Evolutionary conservation across 2,329 filamentous ascomycete genomes (phyloP).

Genomic region (Diplodia intermedia): DNA sequence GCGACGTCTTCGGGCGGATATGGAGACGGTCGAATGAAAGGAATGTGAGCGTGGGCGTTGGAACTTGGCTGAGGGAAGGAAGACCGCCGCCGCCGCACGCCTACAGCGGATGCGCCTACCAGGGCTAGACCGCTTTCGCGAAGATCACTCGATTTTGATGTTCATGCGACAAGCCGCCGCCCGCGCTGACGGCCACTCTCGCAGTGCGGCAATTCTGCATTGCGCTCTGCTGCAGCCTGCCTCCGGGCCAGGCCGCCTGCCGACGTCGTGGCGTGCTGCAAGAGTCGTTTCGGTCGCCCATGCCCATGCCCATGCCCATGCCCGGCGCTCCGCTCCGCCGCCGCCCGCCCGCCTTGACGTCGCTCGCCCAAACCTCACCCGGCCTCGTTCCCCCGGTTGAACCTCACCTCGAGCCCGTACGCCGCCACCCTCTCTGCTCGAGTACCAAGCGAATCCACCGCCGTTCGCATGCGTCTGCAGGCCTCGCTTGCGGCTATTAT

Average conservation of each 20-base stretch:
- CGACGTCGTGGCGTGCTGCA: slow-evolving; percentile 26
- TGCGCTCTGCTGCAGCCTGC: slow-evolving; percentile 3
- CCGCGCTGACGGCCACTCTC: slow-evolving; percentile 8
- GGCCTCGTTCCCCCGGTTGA: neutral
- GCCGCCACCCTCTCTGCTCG: neutral
- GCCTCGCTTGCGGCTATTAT: neutral
- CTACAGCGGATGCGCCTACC: slow-evolving; percentile 25
- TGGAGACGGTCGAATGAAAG: slow-evolving; percentile 27
- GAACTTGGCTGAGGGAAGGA: slow-evolving; percentile 30
- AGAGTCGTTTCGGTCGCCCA: slow-evolving; percentile 24
- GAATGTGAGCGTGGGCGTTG: slow-evolving; percentile 28
- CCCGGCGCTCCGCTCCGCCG: slow-evolving; percentile 19
- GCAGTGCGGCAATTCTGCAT: slow-evolving; percentile 18
- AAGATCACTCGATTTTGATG: slow-evolving; percentile 31
- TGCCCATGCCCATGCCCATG: neutral
- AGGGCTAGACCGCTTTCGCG: slow-evolving; percentile 28
- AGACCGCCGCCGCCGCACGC: slow-evolving; percentile 24
- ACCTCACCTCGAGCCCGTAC: neutral
- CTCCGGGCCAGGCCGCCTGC: neutral
- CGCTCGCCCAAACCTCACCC: slow-evolving; percentile 15
- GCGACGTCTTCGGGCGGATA: slow-evolving; percentile 4
- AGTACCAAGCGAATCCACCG: too few species aligned
- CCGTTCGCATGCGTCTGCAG: neutral
- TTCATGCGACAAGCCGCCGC: slow-evolving; percentile 24
- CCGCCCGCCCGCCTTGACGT: slow-evolving; percentile 24